Percentiles rank a stretch among this genome's conserved stretches.
These are phyloP conservation scores for Pyricularia sp. DNA, from an alignment of 2,329 filamentous ascomycete genomes.

Conservation along the genomic window DNA sequence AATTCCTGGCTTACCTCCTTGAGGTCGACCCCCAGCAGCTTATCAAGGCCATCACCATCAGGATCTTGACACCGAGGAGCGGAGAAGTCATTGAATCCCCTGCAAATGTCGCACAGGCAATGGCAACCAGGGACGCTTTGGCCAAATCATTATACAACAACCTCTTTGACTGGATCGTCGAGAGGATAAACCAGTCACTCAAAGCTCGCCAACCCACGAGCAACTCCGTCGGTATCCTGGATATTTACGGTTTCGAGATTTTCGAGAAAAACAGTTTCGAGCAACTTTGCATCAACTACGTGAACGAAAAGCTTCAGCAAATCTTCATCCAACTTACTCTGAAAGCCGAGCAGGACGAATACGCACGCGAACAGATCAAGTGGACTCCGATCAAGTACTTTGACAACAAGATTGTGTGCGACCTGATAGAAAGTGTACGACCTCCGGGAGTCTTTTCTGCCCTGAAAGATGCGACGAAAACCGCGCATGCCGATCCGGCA, in stretches of 20 bases:
- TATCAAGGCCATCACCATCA: constrained; percentile 79
- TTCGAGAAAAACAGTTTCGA: constrained; percentile 99
- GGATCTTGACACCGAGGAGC: constrained; percentile 64
- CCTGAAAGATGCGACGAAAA: constrained; percentile 95
- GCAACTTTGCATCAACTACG: constrained; percentile 98
- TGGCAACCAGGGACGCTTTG: constrained; percentile 79
- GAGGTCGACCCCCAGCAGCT: constrained; percentile 77
- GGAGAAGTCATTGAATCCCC: constrained; percentile 65
- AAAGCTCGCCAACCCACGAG: constrained; percentile 65
- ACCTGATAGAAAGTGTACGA: constrained; percentile 84
- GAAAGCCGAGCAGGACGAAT: constrained; percentile 96
- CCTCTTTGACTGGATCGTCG: constrained; percentile 97
- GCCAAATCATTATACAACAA: constrained; percentile 97
- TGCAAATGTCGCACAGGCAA: constrained; percentile 78
- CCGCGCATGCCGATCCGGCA: constrained; percentile 89
- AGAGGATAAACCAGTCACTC: constrained; percentile 80
- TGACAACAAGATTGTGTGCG: constrained; percentile 98
- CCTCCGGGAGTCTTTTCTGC: constrained; percentile 92
- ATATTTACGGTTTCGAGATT: constrained; percentile 99
- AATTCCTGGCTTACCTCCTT: constrained; percentile 88
- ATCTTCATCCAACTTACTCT: constrained; percentile 98
- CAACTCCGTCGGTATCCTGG: constrained; percentile 90
- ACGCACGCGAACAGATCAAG: constrained; percentile 88
- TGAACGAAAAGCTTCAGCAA: constrained; percentile 98
- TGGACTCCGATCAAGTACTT: constrained; percentile 99